These are phyloP conservation scores for Kregervanrija fluxuum DNA, from an alignment of 805 yeast species.

Conservation along the genomic window DNA sequence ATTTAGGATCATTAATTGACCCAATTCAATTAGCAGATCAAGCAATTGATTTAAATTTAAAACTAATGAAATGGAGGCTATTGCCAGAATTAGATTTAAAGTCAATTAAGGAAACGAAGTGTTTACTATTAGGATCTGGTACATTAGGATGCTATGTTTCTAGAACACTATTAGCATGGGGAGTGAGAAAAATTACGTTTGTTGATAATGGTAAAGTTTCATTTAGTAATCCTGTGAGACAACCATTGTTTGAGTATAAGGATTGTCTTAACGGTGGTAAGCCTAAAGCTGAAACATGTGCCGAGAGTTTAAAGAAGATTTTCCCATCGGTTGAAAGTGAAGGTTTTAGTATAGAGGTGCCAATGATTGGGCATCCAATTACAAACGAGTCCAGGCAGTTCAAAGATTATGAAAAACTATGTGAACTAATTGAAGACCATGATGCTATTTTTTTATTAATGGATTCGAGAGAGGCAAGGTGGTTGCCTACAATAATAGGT, in stretches of 20 bases:
- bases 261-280: slow-evolving; percentile 75
- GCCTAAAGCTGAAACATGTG: slow-evolving; percentile 75
- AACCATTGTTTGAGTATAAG: slow-evolving; percentile 74
- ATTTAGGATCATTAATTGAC: slow-evolving; percentile 72
- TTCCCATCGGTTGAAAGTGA: slow-evolving; percentile 68
- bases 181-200: slow-evolving; percentile 75
- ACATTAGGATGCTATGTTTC: slow-evolving; percentile 91
- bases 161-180: slow-evolving; percentile 89
- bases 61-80: slow-evolving; percentile 94
- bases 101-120: slow-evolving; percentile 47
- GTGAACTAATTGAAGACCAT: slow-evolving; percentile 49
- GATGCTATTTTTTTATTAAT: slow-evolving; percentile 76
- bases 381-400: slow-evolving; percentile 45
- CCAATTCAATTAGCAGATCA: slow-evolving; percentile 82
- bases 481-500: slow-evolving; percentile 92
- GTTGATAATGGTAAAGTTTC: slow-evolving; percentile 88
- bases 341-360: slow-evolving; percentile 70
- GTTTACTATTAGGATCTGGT: slow-evolving; percentile 89
- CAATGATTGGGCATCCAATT: slow-evolving; percentile 93
- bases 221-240: slow-evolving; percentile 92
- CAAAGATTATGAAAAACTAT: slow-evolving; percentile 45
- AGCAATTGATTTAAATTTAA: slow-evolving; percentile 84
- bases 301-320: slow-evolving; percentile 58
- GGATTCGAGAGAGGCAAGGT: slow-evolving; percentile 94
- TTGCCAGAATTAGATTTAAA: slow-evolving; percentile 78